These are phyloP conservation scores for Luzula sylvatica DNA, from an alignment of 176 grass and related monocot species.

Conservation along the genomic window DNA sequence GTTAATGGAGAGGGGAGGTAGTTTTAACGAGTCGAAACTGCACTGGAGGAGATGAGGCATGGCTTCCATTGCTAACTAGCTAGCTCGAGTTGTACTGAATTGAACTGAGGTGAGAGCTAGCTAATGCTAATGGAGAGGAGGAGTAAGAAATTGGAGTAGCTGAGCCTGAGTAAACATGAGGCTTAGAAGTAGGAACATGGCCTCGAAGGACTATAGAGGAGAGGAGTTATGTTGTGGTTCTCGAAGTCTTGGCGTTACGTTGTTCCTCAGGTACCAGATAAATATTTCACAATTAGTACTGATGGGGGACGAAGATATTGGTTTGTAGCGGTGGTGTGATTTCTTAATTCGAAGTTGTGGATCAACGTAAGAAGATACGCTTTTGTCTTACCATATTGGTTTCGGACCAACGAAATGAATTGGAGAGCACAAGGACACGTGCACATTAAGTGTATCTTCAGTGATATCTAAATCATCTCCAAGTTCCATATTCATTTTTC, in stretches of 20 bases:
- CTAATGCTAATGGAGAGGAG: neutral
- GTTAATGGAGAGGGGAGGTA: conserved; percentile 1
- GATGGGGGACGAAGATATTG: neutral
- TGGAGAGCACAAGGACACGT: too few relatives aligned
- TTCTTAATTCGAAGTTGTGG: neutral
- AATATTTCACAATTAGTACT: neutral
- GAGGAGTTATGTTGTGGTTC: too few relatives aligned
- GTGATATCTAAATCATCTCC: too few relatives aligned
- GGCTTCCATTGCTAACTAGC: conserved; percentile 40
- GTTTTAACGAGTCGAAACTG: conserved; percentile 39
- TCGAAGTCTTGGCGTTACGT: too few relatives aligned
- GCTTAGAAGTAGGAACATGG: too few relatives aligned
- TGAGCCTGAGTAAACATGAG: neutral
- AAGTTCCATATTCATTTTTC: too few relatives aligned
- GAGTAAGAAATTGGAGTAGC: neutral
- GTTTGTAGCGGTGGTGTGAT: neutral
- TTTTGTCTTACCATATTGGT: neutral
- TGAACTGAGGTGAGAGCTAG: neutral
- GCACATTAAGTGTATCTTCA: too few relatives aligned
- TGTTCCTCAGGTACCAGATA: too few relatives aligned
- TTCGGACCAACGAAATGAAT: neutral
- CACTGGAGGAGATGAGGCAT: conserved; percentile 56
- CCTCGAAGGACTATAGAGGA: too few relatives aligned
- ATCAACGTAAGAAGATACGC: neutral
- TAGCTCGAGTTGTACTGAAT: neutral